Percentiles rank a stretch among this genome's conserved stretches.
These are phyloP conservation scores for Microbotryum saponariae DNA, from an alignment of 1,284 basidiomycete species.

Conservation along the genomic window DNA sequence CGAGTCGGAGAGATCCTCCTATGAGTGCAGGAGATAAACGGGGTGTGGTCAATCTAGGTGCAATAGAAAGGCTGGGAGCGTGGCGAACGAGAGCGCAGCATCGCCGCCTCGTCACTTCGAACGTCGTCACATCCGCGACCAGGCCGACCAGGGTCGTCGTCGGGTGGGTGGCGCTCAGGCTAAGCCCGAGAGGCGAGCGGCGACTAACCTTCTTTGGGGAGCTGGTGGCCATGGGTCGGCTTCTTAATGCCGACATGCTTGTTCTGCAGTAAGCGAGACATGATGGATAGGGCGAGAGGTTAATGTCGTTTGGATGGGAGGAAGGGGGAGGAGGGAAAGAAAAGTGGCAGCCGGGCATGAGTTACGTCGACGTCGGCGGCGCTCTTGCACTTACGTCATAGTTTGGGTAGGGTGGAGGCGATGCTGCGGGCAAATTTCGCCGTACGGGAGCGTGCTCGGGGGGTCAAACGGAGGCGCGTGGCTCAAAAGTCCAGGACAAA, in stretches of 20 bases:
- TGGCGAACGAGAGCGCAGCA: neutral
- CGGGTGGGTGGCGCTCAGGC: too few relatives aligned
- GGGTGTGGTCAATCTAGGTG: neutral
- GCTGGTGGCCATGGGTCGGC: slow-evolving; percentile 29
- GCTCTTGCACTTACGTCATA: too few relatives aligned
- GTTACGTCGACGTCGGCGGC: too few relatives aligned
- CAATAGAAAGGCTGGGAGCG: slow-evolving; percentile 1
- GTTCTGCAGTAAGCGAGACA: slow-evolving; percentile 24
- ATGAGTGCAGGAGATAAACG: neutral
- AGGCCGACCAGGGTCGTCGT: too few relatives aligned
- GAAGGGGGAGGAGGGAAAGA: neutral
- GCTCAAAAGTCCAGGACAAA: too few relatives aligned
- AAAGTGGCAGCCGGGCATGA: too few relatives aligned
- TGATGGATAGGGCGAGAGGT: neutral
- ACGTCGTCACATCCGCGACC: neutral
- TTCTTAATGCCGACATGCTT: slow-evolving; percentile 25
- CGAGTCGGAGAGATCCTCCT: neutral
- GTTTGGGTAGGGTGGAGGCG: too few relatives aligned
- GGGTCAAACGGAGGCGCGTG: too few relatives aligned
- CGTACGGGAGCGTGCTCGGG: too few relatives aligned
- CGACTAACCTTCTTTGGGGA: slow-evolving; percentile 16
- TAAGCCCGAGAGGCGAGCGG: neutral
- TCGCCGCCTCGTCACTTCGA: neutral
- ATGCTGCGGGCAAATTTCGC: too few relatives aligned
- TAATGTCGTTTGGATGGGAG: neutral